Percentiles rank a stretch among this genome's conserved stretches.
Conservation (phyloP, 1,284 basidiomycete genomes). For the Lignosus rhinocerotis region DNA sequence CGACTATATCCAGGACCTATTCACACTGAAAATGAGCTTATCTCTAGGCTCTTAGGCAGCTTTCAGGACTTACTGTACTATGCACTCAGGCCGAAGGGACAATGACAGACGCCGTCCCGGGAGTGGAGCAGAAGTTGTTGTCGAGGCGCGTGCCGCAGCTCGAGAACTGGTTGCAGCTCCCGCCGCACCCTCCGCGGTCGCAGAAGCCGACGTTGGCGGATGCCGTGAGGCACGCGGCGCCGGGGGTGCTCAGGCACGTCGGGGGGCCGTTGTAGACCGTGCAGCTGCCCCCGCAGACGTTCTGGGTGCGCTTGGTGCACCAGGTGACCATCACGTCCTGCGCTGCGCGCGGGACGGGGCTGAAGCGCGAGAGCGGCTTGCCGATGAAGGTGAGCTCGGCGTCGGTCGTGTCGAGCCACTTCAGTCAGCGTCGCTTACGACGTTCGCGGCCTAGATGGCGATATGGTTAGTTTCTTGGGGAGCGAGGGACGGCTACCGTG, state of each 20-base stretch:
- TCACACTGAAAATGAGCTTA: too few species aligned
- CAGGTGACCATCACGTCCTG: background rate
- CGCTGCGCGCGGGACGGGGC: background rate
- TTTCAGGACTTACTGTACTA: too few species aligned
- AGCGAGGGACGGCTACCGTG: background rate
- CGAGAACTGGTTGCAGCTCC: background rate
- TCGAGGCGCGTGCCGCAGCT: background rate
- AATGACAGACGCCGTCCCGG: conserved; percentile 1
- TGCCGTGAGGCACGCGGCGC: background rate
- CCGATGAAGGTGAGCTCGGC: conserved; percentile 4
- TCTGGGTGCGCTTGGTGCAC: background rate
- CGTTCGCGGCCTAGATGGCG: background rate
- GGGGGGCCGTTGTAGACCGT: background rate
- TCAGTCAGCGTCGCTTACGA: background rate
- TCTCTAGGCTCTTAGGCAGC: too few species aligned
- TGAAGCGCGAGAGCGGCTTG: background rate
- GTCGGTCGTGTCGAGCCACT: conserved; percentile 4
- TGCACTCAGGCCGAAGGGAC: background rate
- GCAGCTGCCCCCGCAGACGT: background rate
- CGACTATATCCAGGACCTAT: too few species aligned
- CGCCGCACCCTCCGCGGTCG: background rate
- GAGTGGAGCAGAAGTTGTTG: background rate
- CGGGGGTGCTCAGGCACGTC: background rate
- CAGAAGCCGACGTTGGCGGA: conserved; percentile 3
- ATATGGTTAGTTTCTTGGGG: too few species aligned